A percentile compares a stretch with the other conserved stretches of the same genome.
These are phyloP conservation scores for Tagetes erecta DNA, from an alignment of 129 eudicot species.

Conservation along the genomic window DNA sequence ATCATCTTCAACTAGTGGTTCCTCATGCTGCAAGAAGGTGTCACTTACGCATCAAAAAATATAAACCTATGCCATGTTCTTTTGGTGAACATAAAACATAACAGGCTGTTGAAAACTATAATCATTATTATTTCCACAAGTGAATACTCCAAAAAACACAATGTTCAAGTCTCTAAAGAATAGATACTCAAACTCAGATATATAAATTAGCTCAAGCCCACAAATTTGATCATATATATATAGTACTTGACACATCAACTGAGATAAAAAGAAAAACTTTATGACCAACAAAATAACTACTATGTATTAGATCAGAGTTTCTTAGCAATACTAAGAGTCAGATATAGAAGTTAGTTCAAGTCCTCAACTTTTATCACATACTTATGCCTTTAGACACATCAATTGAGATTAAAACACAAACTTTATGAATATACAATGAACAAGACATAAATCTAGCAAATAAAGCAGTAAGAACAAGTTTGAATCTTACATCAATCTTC, in stretches of 20 bases:
- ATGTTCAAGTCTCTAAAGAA: background rate
- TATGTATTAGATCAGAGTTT: background rate
- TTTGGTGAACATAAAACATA: background rate
- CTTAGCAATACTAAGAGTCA: background rate
- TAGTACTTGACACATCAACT: background rate
- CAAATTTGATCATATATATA: background rate
- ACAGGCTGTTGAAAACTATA: background rate
- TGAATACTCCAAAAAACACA: background rate
- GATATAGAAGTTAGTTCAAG: too few species aligned
- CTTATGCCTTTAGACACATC: too few species aligned
- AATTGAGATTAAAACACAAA: too few species aligned
- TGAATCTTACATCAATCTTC: conserved; percentile 57
- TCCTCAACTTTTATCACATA: too few species aligned
- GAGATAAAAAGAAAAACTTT: background rate
- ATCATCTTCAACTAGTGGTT: conserved; percentile 35
- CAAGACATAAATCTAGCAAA: too few species aligned
- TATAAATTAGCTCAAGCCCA: background rate
- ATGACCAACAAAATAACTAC: background rate
- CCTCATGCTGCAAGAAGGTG: conserved; percentile 30
- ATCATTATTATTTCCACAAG: background rate
- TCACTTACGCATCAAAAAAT: conserved; percentile 16
- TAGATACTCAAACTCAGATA: background rate
- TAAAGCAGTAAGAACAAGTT: background rate
- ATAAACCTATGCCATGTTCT: background rate
- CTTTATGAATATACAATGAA: too few species aligned